A percentile compares a stretch with the other conserved stretches of the same genome.
These are phyloP conservation scores for Forsythia suspensa DNA, from an alignment of 257 asterid species.

Conservation along the genomic window DNA sequence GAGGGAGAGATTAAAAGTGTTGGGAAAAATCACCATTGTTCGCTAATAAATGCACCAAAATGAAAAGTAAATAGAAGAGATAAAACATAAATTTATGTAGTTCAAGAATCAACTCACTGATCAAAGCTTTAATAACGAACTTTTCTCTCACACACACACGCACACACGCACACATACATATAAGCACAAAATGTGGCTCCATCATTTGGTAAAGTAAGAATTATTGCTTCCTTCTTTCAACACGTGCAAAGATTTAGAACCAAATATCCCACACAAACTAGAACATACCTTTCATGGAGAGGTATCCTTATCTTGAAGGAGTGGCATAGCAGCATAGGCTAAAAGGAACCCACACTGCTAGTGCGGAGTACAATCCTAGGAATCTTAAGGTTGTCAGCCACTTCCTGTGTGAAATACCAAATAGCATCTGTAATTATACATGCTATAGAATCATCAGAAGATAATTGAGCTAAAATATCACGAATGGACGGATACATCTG, in stretches of 20 bases:
- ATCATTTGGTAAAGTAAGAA: too few relatives aligned
- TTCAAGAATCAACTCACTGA: too few relatives aligned
- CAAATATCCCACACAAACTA: background rate
- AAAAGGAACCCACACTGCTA: conserved; percentile 29
- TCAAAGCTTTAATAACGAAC: too few relatives aligned
- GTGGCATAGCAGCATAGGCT: conserved; percentile 24
- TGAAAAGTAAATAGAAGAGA: too few relatives aligned
- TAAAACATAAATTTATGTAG: too few relatives aligned
- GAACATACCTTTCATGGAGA: conserved; percentile 43
- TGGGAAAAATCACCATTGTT: background rate
- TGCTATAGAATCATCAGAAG: conserved; percentile 16
- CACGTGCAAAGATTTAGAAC: too few relatives aligned
- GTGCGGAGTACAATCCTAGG: conserved; percentile 51
- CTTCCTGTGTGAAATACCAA: conserved; percentile 16
- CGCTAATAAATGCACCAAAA: too few relatives aligned
- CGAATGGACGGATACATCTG: conserved; percentile 17
- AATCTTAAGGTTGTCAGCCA: conserved; percentile 35
- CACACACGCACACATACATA: too few relatives aligned
- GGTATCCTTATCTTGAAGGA: conserved; percentile 18
- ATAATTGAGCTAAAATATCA: conserved; percentile 13
- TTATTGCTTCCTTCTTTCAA: too few relatives aligned
- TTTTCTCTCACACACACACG: too few relatives aligned
- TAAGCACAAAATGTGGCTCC: too few relatives aligned
- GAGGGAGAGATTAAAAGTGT: background rate
- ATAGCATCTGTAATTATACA: conserved; percentile 29